Evolutionary conservation across 2,329 filamentous ascomycete species (phyloP).

Genomic region (Aureobasidium lini): DNA sequence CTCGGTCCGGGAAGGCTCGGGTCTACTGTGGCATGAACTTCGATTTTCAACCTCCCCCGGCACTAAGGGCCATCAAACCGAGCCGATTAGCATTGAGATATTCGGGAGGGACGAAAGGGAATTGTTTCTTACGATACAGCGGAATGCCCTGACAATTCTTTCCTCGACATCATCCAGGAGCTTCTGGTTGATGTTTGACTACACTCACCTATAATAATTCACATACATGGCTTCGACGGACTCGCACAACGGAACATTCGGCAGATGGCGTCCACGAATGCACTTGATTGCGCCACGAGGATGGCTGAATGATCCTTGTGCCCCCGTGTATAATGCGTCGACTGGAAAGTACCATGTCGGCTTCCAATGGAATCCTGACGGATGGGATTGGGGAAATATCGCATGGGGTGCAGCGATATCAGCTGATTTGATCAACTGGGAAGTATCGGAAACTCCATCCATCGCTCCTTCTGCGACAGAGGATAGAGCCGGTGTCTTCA

Average conservation of each 20-base stretch:
- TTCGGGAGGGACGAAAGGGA: background rate
- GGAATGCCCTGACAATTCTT: background rate
- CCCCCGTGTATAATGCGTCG: conserved; percentile 32
- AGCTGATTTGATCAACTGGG: conserved; percentile 34
- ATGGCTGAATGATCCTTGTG: conserved; percentile 41
- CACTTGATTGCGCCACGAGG: conserved; percentile 32
- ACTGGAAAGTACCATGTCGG: conserved; percentile 35
- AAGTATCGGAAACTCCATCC: conserved; percentile 22
- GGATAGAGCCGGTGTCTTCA: conserved; percentile 36
- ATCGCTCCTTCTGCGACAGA: conserved; percentile 30
- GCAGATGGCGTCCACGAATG: conserved; percentile 24
- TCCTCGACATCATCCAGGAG: background rate
- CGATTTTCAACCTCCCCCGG: background rate
- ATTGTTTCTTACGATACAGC: background rate
- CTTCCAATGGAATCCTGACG: conserved; percentile 37
- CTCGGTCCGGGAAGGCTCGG: background rate
- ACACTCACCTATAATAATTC: background rate
- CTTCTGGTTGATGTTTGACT: no score
- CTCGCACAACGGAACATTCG: conserved; percentile 1
- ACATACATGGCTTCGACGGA: background rate
- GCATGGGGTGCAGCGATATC: conserved; percentile 36
- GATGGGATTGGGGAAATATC: conserved; percentile 34
- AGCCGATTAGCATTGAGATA: background rate
- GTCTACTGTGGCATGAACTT: background rate
- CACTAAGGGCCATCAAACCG: background rate